Base-by-base conservation (phyloP, 1,284 basidiomycete genomes). In the Apiotrichum veenhuisii region DNA sequence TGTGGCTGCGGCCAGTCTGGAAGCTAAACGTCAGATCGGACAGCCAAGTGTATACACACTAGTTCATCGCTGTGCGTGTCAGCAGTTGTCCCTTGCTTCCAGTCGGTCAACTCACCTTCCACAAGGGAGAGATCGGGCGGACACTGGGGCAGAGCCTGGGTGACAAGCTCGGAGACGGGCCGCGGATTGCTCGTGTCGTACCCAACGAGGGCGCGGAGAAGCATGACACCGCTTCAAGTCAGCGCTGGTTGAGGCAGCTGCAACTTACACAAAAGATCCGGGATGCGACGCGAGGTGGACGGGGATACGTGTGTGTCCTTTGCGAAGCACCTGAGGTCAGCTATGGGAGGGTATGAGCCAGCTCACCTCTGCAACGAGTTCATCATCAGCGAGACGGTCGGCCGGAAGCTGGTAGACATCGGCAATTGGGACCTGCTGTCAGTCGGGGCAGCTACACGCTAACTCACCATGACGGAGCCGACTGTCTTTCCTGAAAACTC, bases 1-100 rank as follows among this genome's bases (percentile, higher is more conserved):
- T 83, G 77, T 98, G 94, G 10, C 91, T 90, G 44, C 91, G 85
- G 2, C 94, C 94, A 1, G 89, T 91, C 81, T 97, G 94, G 80
- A 89, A 91, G 67, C 68, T 79, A 61, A 12, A 12, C 14, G 36
- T 51, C 15, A 54, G 60, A 36, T 12, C 43, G 43, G 51, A 46
- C 8, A 7, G 15, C 25, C 10, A 25, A 30, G 20, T 11, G 5
- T 12, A 25, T 1, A 48, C 52, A 15, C 20, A 64, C 56, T 66
- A 64, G 49, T 61, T 59, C 59, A 65, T 54, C 18, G 62, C 62
- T 65, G 34, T 10, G 1, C 3, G 9, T 17, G 50, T 61, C 22
- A 61, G 59, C 50, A 36, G 17, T 15, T n/a, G 30, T 8, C 18
- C 25, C 5, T 11, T 10, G 5, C 15, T 8, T 14, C 30, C 11